Conservation (phyloP, 106 monocot genomes). For the Allium fistulosum region DNA sequence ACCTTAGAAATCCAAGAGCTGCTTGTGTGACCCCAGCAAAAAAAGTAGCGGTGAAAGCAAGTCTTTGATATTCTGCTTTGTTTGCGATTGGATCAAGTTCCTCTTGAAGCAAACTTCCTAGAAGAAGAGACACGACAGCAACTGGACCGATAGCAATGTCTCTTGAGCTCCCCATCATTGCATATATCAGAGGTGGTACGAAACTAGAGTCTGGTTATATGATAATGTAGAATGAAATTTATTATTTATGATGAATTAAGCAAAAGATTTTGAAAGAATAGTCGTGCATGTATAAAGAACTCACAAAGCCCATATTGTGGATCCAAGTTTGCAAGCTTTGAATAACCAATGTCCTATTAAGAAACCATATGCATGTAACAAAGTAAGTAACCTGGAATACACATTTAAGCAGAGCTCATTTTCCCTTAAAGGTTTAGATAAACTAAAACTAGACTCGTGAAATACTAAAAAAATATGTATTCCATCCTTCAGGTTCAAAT, state of each 20-base stretch:
- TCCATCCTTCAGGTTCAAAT: too few relatives aligned
- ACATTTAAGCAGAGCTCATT: neutral
- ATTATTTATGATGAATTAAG: too few relatives aligned
- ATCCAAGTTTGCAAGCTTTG: constrained; percentile 24
- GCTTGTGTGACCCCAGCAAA: constrained; percentile 84
- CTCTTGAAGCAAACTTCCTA: constrained; percentile 55
- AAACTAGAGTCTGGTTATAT: constrained; percentile 63
- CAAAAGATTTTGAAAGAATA: too few relatives aligned
- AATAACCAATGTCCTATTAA: constrained; percentile 22
- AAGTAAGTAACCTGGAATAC: neutral
- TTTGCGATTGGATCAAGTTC: constrained; percentile 50
- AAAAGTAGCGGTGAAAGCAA: constrained; percentile 89
- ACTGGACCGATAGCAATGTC: constrained; percentile 93
- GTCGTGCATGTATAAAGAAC: neutral
- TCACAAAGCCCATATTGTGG: constrained; percentile 26
- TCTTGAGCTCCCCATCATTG: constrained; percentile 85
- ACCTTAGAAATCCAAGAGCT: constrained; percentile 76
- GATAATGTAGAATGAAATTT: too few relatives aligned
- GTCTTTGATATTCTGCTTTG: constrained; percentile 39
- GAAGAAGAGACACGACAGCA: constrained; percentile 81
- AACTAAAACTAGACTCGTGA: too few relatives aligned
- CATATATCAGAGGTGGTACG: constrained; percentile 82
- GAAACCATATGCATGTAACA: too few relatives aligned
- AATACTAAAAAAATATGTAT: too few relatives aligned
- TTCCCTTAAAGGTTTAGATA: too few relatives aligned